Base-by-base conservation (phyloP, 768 basidiomycete species). In the Pleurotus citrinopileatus region DNA sequence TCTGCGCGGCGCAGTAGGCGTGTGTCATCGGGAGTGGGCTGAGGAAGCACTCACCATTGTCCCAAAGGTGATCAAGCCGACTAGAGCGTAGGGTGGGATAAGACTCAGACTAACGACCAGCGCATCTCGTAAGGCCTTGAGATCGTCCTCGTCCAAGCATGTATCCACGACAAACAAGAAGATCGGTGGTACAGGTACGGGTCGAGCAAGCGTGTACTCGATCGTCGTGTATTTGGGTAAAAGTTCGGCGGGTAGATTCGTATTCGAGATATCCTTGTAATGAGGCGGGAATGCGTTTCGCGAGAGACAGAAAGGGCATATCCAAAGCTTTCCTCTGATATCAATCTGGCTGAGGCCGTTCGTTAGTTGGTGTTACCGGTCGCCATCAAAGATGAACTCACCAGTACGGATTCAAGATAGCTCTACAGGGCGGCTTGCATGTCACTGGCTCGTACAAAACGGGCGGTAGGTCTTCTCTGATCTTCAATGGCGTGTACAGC, bases 141-240 rank as follows among this genome's bases (percentile, higher is more conserved):
- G 78, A 69, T 98, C 97, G 26, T 97, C 94, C 57, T 92, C 90
- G 61, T 94, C 92, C 60, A 98, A 78, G 68, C 97, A 99, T 20
- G 95, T 98, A 69, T 98, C 96, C 44, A 99, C 87, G 51, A 98
- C 94, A 67, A 94, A 97, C 40, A 99, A 79, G 79, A 99, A 98
- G 70, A 98, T 83, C 48, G 97, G 96, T 3, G 96, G 95, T 42
- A 96, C 87, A 63, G 88, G 92, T 10, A 87, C 92, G 1, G 92
- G 87, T 57, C 96, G 84, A 22, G 89, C 79, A 43, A 98, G 88
- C n/a, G 96, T 98, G 75, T 99, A 99, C 73, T 99, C 97, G 72
- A 99, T 97, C 6, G 97, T 99, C 27, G 97, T 98, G 78, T 98
- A 98, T 73, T 97, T 95, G 65, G 96, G 94, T 34, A 98, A 72